These are phyloP conservation scores for Pyrenula massariospora DNA, from an alignment of 495 filamentous ascomycete genomes.

Conservation along the genomic window DNA sequence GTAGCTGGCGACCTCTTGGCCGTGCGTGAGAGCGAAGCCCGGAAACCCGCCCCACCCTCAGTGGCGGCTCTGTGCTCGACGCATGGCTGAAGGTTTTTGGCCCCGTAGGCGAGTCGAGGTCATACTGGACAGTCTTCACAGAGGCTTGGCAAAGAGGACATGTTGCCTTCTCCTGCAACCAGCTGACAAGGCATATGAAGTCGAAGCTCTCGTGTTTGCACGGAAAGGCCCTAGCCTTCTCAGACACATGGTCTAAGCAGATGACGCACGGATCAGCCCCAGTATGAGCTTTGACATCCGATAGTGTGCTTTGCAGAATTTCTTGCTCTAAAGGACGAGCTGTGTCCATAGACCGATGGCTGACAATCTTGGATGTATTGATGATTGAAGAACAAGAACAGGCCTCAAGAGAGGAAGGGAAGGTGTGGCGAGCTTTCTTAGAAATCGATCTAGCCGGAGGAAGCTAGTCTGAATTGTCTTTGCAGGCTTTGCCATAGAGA, in stretches of 20 bases:
- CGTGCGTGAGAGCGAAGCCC: not conserved
- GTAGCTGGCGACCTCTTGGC: not conserved
- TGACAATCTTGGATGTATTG: no score
- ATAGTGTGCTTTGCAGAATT: constrained; percentile 31
- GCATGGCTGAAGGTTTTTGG: not conserved
- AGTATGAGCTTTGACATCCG: constrained; percentile 16
- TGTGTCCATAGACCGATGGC: not conserved
- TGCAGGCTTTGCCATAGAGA: no score
- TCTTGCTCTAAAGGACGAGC: constrained; percentile 17
- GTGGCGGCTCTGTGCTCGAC: not conserved
- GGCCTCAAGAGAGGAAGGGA: no score
- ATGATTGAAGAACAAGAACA: no score
- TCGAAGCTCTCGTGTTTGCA: constrained; percentile 77
- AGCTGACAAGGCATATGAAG: constrained; percentile 72
- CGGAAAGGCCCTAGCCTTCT: constrained; percentile 56
- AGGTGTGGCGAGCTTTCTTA: no score
- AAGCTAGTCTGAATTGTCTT: no score
- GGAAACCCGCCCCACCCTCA: not conserved
- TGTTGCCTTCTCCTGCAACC: constrained; percentile 59
- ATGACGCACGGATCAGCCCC: constrained; percentile 34
- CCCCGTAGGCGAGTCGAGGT: constrained; percentile 18
- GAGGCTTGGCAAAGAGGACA: constrained; percentile 70
- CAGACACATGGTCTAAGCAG: constrained; percentile 65
- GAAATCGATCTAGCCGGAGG: no score
- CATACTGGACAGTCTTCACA: constrained; percentile 58